Base-by-base conservation (phyloP, 192 early-diverging fungal genomes). In the Podochytrium sp. region DNA sequence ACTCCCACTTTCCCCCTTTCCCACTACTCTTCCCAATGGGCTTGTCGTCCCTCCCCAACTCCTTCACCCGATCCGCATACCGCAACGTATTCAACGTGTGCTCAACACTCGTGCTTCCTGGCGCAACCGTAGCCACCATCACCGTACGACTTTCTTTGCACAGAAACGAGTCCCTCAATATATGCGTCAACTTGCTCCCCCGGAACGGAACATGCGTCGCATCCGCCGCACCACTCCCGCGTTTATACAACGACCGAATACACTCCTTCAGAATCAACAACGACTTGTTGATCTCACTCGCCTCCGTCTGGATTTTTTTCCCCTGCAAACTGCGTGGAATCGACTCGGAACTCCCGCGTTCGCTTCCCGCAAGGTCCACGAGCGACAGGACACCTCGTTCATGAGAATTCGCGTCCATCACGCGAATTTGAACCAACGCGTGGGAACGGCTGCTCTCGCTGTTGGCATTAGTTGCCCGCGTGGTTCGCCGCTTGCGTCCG, bases 301-400 rank as follows among this genome's bases (percentile, higher is more conserved):
- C 78, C 47, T 83, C 81, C 27, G n/a, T 37, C 51, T 79, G 63
- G 2, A 37, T 71, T 18, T 65, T 51, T 7, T 70, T 62, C 58
- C 38, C 65, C 7, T 65, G 49, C 34, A 79, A 64, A 16, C 65
- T 10, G 4, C 16, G 27, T 3, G 37, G 27, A 6, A 37, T 29
- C 3, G 47, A 61, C 6, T 39, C 37, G 43, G 78, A 79, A 14
- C 41, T 38, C 2, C 63, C 79, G 7, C 83, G 75, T 59, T 84
- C 83, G n/a, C 68, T 73, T 23, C 83, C 83, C 4, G 83, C 83
- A 16, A 84, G 72, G 71, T 84, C 83, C 12, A 84, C 77, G 16
- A 84, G 37, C 23, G 56, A 59, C 30, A 71, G 10, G 3, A 60
- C 69, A n/a, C 69, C 69, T 34, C 5, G 27, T 18, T 27, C 16